These are phyloP conservation scores for Castanea sativa DNA, from an alignment of 306 rosid genomes.

Conservation along the genomic window DNA sequence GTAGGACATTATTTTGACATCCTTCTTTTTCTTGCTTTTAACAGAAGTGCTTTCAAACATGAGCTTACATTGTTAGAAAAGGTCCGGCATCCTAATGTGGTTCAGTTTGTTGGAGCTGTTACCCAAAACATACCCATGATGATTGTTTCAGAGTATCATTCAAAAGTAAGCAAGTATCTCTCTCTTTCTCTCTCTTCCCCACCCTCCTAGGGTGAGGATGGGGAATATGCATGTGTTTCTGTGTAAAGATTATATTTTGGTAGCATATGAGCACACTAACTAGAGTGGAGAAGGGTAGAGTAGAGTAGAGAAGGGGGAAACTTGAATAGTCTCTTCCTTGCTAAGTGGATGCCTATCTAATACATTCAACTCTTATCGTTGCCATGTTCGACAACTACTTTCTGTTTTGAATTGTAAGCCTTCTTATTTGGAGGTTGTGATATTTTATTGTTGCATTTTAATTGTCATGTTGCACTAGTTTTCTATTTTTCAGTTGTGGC, in stretches of 20 bases:
- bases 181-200: neutral
- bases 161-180: slow-evolving; percentile 62
- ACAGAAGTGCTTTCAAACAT: slow-evolving; percentile 84
- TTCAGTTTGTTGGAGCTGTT: slow-evolving; percentile 99
- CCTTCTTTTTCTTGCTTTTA: slow-evolving; percentile 23
- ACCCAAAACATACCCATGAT: slow-evolving; percentile 98
- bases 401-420: neutral
- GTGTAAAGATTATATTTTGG: neutral
- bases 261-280: neutral
- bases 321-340: neutral
- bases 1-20: slow-evolving; percentile 4
- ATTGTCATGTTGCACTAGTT: neutral
- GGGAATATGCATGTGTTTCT: neutral
- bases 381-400: neutral
- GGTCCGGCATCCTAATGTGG: slow-evolving; percentile 96
- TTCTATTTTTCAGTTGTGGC: neutral
- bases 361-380: neutral
- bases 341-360: neutral
- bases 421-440: slow-evolving; percentile 1
- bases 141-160: slow-evolving; percentile 90
- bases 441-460: neutral
- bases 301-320: neutral
- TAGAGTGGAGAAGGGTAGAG: neutral
- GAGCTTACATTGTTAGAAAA: slow-evolving; percentile 87
- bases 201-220: neutral